Evolutionary conservation across 108 stramenopile species (phyloP).

Genomic region (Parmales sp.): DNA sequence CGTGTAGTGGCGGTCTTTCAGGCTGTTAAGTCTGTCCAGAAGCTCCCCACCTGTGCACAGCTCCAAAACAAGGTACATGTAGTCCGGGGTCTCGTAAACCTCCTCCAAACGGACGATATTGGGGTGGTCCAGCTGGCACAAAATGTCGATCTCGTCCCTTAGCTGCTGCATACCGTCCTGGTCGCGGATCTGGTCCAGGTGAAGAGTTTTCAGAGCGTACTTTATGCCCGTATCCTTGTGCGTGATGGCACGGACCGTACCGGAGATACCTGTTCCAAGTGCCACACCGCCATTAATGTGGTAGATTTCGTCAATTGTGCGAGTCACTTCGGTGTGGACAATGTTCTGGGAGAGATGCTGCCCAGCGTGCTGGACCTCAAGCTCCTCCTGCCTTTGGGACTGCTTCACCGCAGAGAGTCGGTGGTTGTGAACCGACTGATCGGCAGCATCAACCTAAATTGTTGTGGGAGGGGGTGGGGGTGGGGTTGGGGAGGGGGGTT

Average conservation of each 20-base stretch:
- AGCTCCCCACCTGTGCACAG: constrained; percentile 91
- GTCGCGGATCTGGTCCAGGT: constrained; percentile 10
- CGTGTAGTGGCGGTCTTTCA: constrained; percentile 81
- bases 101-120: constrained; percentile 70
- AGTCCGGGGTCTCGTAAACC: constrained; percentile 17
- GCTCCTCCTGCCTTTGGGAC: no score
- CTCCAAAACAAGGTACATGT: constrained; percentile 83
- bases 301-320: constrained; percentile 7
- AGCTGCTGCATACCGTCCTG: constrained; percentile 13
- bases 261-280: constrained; percentile 22
- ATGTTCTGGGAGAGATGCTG: constrained; percentile 15
- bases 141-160: constrained; percentile 48
- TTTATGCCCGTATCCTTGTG: constrained; percentile 18
- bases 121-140: constrained; percentile 81
- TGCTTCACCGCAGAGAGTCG: no score
- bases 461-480: no score
- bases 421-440: no score
- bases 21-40: constrained; percentile 81
- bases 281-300: not conserved
- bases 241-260: constrained; percentile 12
- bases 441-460: no score
- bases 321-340: not conserved
- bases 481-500: no score
- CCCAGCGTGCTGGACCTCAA: not conserved
- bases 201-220: constrained; percentile 19